Base-by-base conservation (phyloP, 768 basidiomycete genomes). In the Mycena epipterygia region DNA sequence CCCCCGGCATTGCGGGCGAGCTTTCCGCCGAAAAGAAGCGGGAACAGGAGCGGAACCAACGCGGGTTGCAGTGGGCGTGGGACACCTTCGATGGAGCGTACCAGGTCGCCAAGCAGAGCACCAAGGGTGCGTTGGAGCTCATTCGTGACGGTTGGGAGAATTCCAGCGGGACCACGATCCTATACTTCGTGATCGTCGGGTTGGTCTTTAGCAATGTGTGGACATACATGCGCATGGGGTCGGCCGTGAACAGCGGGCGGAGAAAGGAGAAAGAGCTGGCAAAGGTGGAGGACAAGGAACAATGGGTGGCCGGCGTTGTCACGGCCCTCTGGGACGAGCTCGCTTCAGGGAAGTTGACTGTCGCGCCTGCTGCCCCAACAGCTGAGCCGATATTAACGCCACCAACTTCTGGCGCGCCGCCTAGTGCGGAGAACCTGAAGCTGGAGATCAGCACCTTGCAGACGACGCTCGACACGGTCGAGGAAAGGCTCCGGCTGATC, bases 21-120 rank as follows among this genome's bases (percentile, higher is more conserved):
- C 60, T 75, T 25, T 46, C 77, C 29, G 74, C 83, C 57, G 79
- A 81, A 68, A 89, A 91, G 78, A 84, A 84, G 66, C 89, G 92
- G 60, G 92, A 92, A 78, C 84, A 86, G 64, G 90, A 93, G 77
- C 89, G 91, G 19, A 90, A 91, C 69, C 87, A 85, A 67, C 91
- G 93, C 21, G 90, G 90, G 0, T 81, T 95, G 72, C 95, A 96
- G 75, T 96, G 95, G 95, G 94, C 94, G 3, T 93, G 90, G 83
- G 95, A 96, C 73, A 96, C 95, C 53, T 87, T 94, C 78, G 91
- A 91, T 33, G 95, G 93, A 13, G 91, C 95, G 2, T 87, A 83
- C 69, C 85, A 88, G 72, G 94, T 96, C 69, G 94, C 89, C 33
- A 84, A 82, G 75, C 89, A 89, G 76, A 94, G 92, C 69, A 88